phyloP scores from a whole-genome alignment of 2,329 filamentous ascomycete genomes.

The Ophiostoma perfectum region DNA sequence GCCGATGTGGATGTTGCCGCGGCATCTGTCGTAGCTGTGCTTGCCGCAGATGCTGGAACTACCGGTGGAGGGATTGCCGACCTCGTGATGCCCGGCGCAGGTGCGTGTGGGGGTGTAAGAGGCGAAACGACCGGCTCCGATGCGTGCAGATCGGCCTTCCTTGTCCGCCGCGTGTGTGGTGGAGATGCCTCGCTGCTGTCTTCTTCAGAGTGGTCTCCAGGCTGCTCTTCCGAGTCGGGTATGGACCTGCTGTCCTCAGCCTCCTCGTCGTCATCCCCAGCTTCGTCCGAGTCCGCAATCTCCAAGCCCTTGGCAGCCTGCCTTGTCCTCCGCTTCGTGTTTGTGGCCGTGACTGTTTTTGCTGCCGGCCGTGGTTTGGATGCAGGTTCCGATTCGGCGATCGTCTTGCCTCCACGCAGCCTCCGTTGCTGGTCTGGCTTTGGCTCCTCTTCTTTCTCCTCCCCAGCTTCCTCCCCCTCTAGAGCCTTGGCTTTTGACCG shows the following conservation, averaged over 20 bases:
- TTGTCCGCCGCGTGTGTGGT: neutral
- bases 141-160: neutral
- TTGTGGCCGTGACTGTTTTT: neutral
- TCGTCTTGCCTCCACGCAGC: conserved; percentile 14
- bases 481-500: conserved; percentile 2
- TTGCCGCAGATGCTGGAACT: too few relatives aligned
- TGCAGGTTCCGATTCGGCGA: neutral
- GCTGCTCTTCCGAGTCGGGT: conserved; percentile 9
- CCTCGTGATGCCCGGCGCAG: neutral
- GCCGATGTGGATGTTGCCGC: neutral
- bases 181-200: conserved; percentile 3
- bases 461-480: neutral
- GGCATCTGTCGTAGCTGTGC: neutral
- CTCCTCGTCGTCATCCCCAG: neutral
- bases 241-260: conserved; percentile 4
- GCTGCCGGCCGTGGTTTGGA: neutral
- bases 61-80: neutral
- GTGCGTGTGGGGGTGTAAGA: neutral
- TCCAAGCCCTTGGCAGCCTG: conserved; percentile 9
- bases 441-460: neutral
- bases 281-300: conserved; percentile 21
- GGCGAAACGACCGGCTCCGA: neutral
- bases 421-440: conserved; percentile 8
- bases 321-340: conserved; percentile 6
- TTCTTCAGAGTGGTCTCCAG: conserved; percentile 6